These are phyloP conservation scores for Trichocomaceae sp. DNA, from an alignment of 2,329 filamentous ascomycete species.

Conservation along the genomic window DNA sequence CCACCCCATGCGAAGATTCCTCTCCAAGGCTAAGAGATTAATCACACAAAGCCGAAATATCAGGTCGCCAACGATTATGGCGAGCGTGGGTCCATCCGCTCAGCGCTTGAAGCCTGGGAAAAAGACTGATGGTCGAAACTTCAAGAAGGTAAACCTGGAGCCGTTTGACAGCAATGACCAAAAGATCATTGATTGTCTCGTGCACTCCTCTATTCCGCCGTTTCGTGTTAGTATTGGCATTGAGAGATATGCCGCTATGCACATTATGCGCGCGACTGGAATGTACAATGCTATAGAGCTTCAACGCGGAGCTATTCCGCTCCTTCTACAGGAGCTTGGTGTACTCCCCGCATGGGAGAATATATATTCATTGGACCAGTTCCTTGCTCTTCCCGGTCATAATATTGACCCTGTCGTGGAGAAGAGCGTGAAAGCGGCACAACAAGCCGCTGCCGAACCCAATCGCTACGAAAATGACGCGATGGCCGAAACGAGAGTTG, in stretches of 20 bases:
- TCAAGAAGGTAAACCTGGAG: slow-evolving; percentile 29
- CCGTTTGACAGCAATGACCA: slow-evolving; percentile 46
- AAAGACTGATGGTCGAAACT: slow-evolving; percentile 23
- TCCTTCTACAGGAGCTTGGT: slow-evolving; percentile 57
- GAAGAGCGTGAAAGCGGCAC: slow-evolving; percentile 16
- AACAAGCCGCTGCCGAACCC: not conserved
- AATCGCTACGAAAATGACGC: slow-evolving; percentile 36
- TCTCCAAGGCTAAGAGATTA: slow-evolving; percentile 39
- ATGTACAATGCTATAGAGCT: slow-evolving; percentile 46
- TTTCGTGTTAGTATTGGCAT: slow-evolving; percentile 34
- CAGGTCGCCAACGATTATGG: slow-evolving; percentile 38
- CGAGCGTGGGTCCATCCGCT: slow-evolving; percentile 37
- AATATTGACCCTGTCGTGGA: slow-evolving; percentile 23
- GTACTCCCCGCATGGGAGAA: slow-evolving; percentile 56
- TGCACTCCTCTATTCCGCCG: slow-evolving; percentile 44
- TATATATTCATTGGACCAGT: slow-evolving; percentile 44
- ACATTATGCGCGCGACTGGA: slow-evolving; percentile 51
- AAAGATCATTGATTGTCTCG: slow-evolving; percentile 51
- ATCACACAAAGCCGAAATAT: slow-evolving; percentile 36
- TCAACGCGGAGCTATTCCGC: slow-evolving; percentile 33
- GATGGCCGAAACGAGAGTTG: slow-evolving; percentile 51
- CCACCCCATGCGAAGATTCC: slow-evolving; percentile 38
- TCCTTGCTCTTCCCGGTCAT: slow-evolving; percentile 47
- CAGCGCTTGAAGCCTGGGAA: slow-evolving; percentile 23
- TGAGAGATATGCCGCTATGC: slow-evolving; percentile 46